Base-by-base conservation (phyloP, 2,329 filamentous ascomycete genomes). In the Immersiporthe knoxdaviesiana region DNA sequence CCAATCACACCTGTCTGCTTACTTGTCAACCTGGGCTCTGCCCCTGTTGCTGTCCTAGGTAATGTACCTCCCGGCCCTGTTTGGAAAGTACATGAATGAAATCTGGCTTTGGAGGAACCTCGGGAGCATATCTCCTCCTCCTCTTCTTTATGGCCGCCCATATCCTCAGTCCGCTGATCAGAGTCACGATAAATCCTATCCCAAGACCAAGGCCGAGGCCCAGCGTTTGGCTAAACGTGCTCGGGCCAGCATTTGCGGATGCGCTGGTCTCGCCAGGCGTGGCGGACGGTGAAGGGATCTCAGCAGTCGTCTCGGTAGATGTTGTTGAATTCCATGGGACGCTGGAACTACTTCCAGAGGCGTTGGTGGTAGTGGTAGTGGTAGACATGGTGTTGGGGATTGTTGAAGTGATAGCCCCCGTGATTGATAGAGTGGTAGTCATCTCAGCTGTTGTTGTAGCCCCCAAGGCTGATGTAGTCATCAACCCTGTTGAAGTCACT, bases 171-270 rank as follows among this genome's bases (percentile, higher is more conserved):
- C n/a, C 50, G 50, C 35, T 62, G 35, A 62, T 62, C 24, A 62
- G 21, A 27, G 24, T 11, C 59, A 62, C 37, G 27, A 39, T 44
- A 16, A 27, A 6, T 18, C 59, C 59, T 44, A 62, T 62, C 24
- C 59, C 59, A 12, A 62, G n/a, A 10, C 59, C 59, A 62, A 62
- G 59, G 14, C 59, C 59, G 10, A 62, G 12, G 3, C 32, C 59
- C 12, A 62, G 59, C n/a, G 30, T 44, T 16, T 37, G 18, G 37
- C 59, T 37, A 21, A n/a, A 16, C 18, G 35, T 44, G 37, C 1
- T 37, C 14, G 35, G 3, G 27, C 41, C 4, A 7, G 59, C 32
- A 39, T 10, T 24, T 37, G 6, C 16, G 8, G n/a, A 7, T 16
- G 59, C 1, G 37, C 5, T 16, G 14, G n/a, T 41, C n/a, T n/a